These are phyloP conservation scores for Dothideomycetidae sp. DNA, from an alignment of 2,329 filamentous ascomycete species.

Conservation along the genomic window DNA sequence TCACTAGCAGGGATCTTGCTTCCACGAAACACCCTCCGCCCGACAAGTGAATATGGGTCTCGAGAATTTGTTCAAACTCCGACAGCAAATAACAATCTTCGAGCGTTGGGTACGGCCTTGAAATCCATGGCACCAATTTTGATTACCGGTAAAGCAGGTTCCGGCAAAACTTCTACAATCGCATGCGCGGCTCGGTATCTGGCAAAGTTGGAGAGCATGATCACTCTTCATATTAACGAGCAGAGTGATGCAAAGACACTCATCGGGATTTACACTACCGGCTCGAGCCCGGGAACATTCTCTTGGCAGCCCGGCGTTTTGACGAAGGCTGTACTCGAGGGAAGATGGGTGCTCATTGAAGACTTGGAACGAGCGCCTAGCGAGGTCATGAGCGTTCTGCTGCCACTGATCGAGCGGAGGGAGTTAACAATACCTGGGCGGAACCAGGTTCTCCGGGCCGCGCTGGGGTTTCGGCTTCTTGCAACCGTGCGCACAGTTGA, in stretches of 20 bases:
- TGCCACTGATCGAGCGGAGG: constrained; percentile 85
- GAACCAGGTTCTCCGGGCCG: constrained; percentile 70
- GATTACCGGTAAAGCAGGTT: constrained; percentile 68
- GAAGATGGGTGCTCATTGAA: constrained; percentile 92
- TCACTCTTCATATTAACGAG: constrained; percentile 92
- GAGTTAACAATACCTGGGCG: constrained; percentile 81
- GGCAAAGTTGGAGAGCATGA: constrained; percentile 66
- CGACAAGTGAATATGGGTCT: constrained; percentile 4
- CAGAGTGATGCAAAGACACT: constrained; percentile 97
- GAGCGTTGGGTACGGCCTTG: constrained; percentile 52
- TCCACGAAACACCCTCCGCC: neutral
- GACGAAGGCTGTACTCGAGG: constrained; percentile 85
- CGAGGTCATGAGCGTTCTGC: constrained; percentile 82
- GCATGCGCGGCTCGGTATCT: constrained; percentile 70
- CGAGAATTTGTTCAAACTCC: constrained; percentile 51
- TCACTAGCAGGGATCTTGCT: constrained; percentile 13
- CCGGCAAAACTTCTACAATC: constrained; percentile 78
- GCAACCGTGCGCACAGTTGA: constrained; percentile 68
- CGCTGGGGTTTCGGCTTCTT: constrained; percentile 76
- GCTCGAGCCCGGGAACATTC: constrained; percentile 75
- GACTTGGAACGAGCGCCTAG: constrained; percentile 90
- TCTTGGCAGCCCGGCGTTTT: constrained; percentile 84
- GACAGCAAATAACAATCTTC: constrained; percentile 61
- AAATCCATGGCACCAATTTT: constrained; percentile 58
- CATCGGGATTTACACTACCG: constrained; percentile 84